Conservation (phyloP, 1,284 basidiomycete species). For the Takashimella tepidaria region DNA sequence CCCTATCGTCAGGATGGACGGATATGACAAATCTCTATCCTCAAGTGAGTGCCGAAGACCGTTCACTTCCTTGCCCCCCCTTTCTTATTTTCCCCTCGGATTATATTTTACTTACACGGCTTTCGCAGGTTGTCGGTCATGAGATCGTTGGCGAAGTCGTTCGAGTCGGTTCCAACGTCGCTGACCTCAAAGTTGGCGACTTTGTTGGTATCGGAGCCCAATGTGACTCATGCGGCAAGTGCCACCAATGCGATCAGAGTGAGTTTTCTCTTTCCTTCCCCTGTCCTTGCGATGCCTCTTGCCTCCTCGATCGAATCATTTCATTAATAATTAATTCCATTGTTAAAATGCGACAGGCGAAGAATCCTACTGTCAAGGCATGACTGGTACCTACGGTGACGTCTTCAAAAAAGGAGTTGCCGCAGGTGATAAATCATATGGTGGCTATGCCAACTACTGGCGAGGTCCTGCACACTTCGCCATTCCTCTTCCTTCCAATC, state of each 20-base stretch:
- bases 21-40: conserved; percentile 13
- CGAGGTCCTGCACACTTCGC: conserved; percentile 53
- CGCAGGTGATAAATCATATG: conserved; percentile 34
- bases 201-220: conserved; percentile 53
- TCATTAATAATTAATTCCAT: not conserved
- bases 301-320: conserved; percentile 2
- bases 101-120: not conserved
- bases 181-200: conserved; percentile 44
- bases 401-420: conserved; percentile 11
- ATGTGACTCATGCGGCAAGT: conserved; percentile 47
- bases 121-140: conserved; percentile 20
- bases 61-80: not conserved
- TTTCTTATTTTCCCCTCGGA: not conserved
- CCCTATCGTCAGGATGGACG: conserved; percentile 17
- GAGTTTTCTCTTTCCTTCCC: conserved; percentile 48
- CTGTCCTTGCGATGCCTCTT: too few relatives aligned
- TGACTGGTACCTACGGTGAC: conserved; percentile 6
- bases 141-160: conserved; percentile 32
- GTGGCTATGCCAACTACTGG: conserved; percentile 49
- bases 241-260: conserved; percentile 47
- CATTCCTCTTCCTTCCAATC: conserved; percentile 58
- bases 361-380: conserved; percentile 2
- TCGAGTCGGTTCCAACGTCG: conserved; percentile 21
- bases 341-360: not conserved
- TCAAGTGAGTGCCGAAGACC: too few relatives aligned